phyloP scores from a whole-genome alignment of 2,329 filamentous ascomycete species.

The Penicillium brevicompactum region DNA sequence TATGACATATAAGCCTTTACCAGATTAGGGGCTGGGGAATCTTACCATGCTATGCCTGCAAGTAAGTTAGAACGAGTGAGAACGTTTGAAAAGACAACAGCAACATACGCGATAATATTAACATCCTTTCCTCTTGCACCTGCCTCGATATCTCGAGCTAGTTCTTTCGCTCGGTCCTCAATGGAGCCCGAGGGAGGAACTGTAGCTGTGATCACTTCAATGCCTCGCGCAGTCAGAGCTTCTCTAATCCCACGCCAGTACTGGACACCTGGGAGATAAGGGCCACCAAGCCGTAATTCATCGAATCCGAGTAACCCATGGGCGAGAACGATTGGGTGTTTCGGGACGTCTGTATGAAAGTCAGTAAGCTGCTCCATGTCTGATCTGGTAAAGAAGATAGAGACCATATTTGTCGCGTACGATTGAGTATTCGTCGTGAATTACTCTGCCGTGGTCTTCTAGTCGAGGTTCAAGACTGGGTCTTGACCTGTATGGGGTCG shows the following conservation, averaged over 20 bases:
- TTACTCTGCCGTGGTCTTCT: slow-evolving; percentile 54
- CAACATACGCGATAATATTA: slow-evolving; percentile 64
- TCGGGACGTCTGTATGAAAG: slow-evolving; percentile 42
- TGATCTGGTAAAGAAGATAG: neutral
- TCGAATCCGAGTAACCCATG: slow-evolving; percentile 69
- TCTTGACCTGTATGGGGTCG: slow-evolving; percentile 14
- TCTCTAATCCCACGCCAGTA: slow-evolving; percentile 68
- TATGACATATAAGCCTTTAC: slow-evolving; percentile 19
- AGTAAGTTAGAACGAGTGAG: slow-evolving; percentile 1
- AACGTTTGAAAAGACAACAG: neutral
- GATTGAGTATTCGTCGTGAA: slow-evolving; percentile 64
- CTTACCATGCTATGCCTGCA: slow-evolving; percentile 53
- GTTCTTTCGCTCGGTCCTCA: slow-evolving; percentile 57
- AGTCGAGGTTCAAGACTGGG: slow-evolving; percentile 51
- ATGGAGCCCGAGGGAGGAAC: slow-evolving; percentile 63
- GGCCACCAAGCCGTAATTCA: slow-evolving; percentile 59
- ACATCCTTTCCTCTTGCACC: slow-evolving; percentile 60
- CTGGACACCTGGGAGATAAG: slow-evolving; percentile 58
- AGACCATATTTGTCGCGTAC: slow-evolving; percentile 61
- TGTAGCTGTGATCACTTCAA: slow-evolving; percentile 63
- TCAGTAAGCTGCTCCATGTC: neutral
- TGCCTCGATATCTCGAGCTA: slow-evolving; percentile 55
- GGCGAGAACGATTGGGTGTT: slow-evolving; percentile 63
- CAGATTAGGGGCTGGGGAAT: neutral
- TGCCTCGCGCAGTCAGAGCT: slow-evolving; percentile 56